These are phyloP conservation scores for Heterobasidion irregulare DNA, from an alignment of 1,284 basidiomycete species.

Conservation along the genomic window DNA sequence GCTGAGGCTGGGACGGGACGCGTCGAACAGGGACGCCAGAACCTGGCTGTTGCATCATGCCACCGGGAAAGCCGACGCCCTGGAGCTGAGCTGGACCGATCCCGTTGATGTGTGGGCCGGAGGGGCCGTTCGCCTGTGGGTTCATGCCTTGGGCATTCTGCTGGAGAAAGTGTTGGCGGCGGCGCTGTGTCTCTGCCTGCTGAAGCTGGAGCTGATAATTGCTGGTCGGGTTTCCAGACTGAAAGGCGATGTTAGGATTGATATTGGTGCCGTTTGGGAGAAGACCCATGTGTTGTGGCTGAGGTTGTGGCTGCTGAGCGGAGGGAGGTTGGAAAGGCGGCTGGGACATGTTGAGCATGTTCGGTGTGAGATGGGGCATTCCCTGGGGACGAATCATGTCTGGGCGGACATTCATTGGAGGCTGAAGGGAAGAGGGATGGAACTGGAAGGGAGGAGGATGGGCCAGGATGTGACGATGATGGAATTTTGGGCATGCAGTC, in stretches of 20 bases:
- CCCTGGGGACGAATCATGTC: constrained; percentile 38
- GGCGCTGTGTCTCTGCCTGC: constrained; percentile 9
- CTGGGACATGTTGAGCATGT: constrained; percentile 30
- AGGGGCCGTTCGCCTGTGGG: constrained; percentile 20
- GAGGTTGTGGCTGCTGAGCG: constrained; percentile 18
- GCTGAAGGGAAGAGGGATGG: background rate
- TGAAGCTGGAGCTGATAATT: constrained; percentile 16
- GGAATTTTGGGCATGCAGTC: constrained; percentile 9
- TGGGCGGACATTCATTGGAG: constrained; percentile 23
- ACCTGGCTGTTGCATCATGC: constrained; percentile 24
- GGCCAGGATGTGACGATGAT: constrained; percentile 12
- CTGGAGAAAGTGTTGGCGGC: constrained; percentile 21
- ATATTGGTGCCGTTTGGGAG: constrained; percentile 24
- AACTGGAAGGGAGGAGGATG: constrained; percentile 3
- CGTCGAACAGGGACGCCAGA: constrained; percentile 27
- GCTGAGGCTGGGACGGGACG: constrained; percentile 40
- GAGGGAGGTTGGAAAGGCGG: constrained; percentile 26
- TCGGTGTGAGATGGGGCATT: constrained; percentile 31
- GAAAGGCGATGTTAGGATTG: constrained; percentile 31
- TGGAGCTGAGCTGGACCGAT: constrained; percentile 22
- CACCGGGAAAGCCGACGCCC: constrained; percentile 29
- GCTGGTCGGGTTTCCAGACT: constrained; percentile 12
- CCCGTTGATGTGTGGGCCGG: constrained; percentile 30
- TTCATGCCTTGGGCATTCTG: constrained; percentile 28
- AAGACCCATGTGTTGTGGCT: constrained; percentile 25